Base-by-base conservation (phyloP, 352 stramenopile genomes). In the Phytopythium vexans region DNA sequence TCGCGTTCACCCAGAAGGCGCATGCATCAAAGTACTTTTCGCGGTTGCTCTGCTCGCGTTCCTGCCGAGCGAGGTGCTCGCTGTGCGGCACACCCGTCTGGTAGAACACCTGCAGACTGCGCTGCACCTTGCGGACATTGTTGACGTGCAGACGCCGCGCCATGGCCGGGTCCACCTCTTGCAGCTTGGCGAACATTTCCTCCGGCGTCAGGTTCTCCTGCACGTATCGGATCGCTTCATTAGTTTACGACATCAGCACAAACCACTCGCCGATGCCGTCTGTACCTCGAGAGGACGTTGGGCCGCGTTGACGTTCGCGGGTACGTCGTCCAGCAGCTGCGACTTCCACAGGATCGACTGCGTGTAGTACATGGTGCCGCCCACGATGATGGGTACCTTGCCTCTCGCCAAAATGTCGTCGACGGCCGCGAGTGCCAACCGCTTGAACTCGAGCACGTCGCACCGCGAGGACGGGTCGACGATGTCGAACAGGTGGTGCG, bases 311-410 rank as follows among this genome's bases (percentile, higher is more conserved):
- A 49, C 48, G 9, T 38, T n/a, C n/a, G 59, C 61, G 41, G 70
- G 66, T 8, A 86, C 76, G 44, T 90, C 79, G 62, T 96, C 86
- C 59, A 96, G 64, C 37, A 97, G 50, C 54, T 94, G 82, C 1
- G 84, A 84, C 35, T 89, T 86, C 86, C 87, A 96, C 35, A 97
- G 68, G 35, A 97, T 71, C 16, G 82, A 86, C 58, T 97, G 89
- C 48, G 88, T 94, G 68, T 97, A 97, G 67, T 97, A 97, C 75
- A 96, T 92, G 35, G 89, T 97, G 43, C 89, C 89, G 31, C 89
- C 89, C 8, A 96, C 89, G n/a, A 97, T 69, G 42, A 97, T 92
- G 3, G 89, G 89, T 36, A 96, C 69, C 52, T 95, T 96, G 41
- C 87, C 88, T n/a, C 85, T 69, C 40, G 68, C 69, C 46, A 90